These are phyloP conservation scores for Phaffia rhodozyma DNA, from an alignment of 1,284 basidiomycete genomes.

Conservation along the genomic window DNA sequence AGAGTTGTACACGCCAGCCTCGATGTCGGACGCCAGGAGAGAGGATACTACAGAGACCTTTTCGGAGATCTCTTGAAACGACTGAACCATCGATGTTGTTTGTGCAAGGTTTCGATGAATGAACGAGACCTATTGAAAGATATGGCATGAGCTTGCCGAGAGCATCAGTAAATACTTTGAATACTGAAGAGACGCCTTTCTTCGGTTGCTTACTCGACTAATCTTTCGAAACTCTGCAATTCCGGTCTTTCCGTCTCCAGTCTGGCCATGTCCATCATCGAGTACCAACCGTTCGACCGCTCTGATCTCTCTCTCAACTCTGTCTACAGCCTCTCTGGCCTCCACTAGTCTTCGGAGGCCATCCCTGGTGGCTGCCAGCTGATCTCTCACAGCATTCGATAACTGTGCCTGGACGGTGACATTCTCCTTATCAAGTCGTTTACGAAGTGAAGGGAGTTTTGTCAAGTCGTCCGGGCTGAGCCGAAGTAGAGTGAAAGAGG, in stretches of 20 bases:
- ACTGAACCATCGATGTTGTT: conserved; percentile 89
- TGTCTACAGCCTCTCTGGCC: conserved; percentile 37
- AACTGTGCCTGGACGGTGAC: conserved; percentile 87
- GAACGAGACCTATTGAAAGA: conserved; percentile 62
- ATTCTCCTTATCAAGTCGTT: conserved; percentile 94
- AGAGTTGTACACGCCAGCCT: conserved; percentile 61
- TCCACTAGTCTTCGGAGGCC: conserved; percentile 74
- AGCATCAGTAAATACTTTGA: too few relatives aligned
- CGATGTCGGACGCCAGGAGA: conserved; percentile 62
- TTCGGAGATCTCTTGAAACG: conserved; percentile 75
- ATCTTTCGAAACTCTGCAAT: conserved; percentile 70
- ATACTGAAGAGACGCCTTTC: too few relatives aligned
- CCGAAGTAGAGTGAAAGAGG: conserved; percentile 37
- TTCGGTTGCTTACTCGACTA: conserved; percentile 52
- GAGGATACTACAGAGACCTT: conserved; percentile 67
- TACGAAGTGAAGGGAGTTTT: conserved; percentile 77
- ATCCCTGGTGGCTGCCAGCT: conserved; percentile 80
- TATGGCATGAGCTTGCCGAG: neutral
- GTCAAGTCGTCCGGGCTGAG: conserved; percentile 84
- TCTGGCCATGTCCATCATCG: conserved; percentile 50
- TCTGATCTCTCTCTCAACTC: conserved; percentile 49
- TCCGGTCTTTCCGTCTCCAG: conserved; percentile 49
- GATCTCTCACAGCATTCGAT: conserved; percentile 84
- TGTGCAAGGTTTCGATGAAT: conserved; percentile 91
- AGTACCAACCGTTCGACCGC: conserved; percentile 86